Conservation (phyloP, 129 eudicot species). For the Pseudognaphalium luteoalbum region DNA sequence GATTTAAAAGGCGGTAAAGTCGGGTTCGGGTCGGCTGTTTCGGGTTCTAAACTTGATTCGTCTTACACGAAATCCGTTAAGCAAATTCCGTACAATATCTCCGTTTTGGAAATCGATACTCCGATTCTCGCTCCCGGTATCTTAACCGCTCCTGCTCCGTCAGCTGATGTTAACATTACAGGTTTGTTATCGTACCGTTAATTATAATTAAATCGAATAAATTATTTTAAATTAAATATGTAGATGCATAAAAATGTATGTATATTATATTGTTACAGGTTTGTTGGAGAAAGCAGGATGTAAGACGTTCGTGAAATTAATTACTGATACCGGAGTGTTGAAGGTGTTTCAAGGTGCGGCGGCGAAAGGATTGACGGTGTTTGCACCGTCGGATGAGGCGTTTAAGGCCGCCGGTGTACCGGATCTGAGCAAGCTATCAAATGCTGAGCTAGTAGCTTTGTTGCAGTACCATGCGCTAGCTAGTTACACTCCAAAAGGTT, state of each 20-base stretch:
- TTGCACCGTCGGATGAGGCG: slow-evolving; percentile 87
- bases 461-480: slow-evolving; percentile 75
- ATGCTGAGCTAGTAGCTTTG: slow-evolving; percentile 67
- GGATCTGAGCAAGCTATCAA: slow-evolving; percentile 59
- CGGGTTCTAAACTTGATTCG: slow-evolving; percentile 68
- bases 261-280: slow-evolving; percentile 33
- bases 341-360: slow-evolving; percentile 50
- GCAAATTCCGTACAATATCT: slow-evolving; percentile 51
- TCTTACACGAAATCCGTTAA: slow-evolving; percentile 57
- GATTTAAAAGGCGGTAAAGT: slow-evolving; percentile 81
- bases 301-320: slow-evolving; percentile 55
- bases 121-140: slow-evolving; percentile 56
- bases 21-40: slow-evolving; percentile 73
- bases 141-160: slow-evolving; percentile 60
- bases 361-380: slow-evolving; percentile 66
- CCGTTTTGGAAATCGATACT: slow-evolving; percentile 35
- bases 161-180: slow-evolving; percentile 56
- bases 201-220: too few relatives aligned
- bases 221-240: background rate
- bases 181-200: slow-evolving; percentile 24
- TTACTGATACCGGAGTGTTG: slow-evolving; percentile 53
- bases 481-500: slow-evolving; percentile 61
- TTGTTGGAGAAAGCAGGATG: slow-evolving; percentile 45
- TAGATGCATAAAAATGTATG: background rate
- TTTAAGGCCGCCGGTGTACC: slow-evolving; percentile 65